phyloP scores from a whole-genome alignment of 164 flowering plant species.

The Stephania japonica region DNA sequence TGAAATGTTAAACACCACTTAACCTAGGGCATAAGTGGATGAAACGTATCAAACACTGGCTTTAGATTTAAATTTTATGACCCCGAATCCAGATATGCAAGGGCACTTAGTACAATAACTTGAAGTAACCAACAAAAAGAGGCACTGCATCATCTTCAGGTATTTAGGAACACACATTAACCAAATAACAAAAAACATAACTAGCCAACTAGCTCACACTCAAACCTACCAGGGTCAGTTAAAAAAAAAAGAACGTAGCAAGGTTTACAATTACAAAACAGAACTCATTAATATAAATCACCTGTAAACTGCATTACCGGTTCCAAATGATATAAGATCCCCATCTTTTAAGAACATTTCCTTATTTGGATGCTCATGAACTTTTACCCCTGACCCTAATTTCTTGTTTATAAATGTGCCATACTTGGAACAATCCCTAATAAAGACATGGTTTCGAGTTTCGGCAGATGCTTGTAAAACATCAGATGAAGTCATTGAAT shows the following conservation, averaged over 20 bases:
- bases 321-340: slow-evolving; percentile 70
- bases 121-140: neutral
- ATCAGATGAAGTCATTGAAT: slow-evolving; percentile 41
- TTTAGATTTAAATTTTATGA: neutral
- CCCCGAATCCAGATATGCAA: neutral
- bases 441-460: slow-evolving; percentile 31
- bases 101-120: neutral
- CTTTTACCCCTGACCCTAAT: slow-evolving; percentile 37
- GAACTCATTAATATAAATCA: slow-evolving; percentile 17
- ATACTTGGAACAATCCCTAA: slow-evolving; percentile 77
- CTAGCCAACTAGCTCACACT: neutral
- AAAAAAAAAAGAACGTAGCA: neutral
- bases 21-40: neutral
- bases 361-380: slow-evolving; percentile 55
- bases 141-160: neutral
- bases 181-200: neutral
- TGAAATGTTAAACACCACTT: neutral
- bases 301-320: slow-evolving; percentile 83
- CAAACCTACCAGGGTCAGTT: neutral
- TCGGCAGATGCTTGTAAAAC: slow-evolving; percentile 24
- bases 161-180: neutral
- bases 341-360: slow-evolving; percentile 56
- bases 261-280: neutral
- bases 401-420: slow-evolving; percentile 62
- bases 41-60: neutral